Evolutionary conservation across 1,284 basidiomycete species (phyloP), one percentile per base, ranked within the genome.

Genomic region (Apiotrichum mycotoxinovorans): DNA sequence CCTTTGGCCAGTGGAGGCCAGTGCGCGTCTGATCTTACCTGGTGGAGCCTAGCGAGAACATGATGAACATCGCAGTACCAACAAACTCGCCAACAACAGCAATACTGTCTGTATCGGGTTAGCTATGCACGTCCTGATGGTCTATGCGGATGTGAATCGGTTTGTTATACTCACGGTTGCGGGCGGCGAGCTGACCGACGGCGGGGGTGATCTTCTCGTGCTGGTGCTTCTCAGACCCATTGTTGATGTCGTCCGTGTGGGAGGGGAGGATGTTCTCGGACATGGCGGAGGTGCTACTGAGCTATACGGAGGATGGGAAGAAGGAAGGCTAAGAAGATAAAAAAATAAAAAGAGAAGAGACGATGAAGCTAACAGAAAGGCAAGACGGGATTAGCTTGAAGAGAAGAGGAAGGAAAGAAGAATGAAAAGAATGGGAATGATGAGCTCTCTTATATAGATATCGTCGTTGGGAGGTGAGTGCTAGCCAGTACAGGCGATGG

Each of bases 1-100:
- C n/a, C 9, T 44, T 14, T 54, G 51, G 22, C 41, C 17, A 34
- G 37, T 42, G 23, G 56, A 55, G n/a, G 44, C n/a, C 26, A 7
- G 37, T 25, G 20, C 18, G 20, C n/a, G n/a, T n/a, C n/a, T n/a
- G n/a, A n/a, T 63, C 67, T 66, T 50, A 74, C 72, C 72, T 76
- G 48, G 76, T 77, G 3, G 73, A 76, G 14, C 73, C 76, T 30
- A 76, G 61, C 34, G 76, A 71, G 56, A 78, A 72, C 57, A 77
- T 71, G 56, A 79, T 67, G 66, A 79, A 79, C 37, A 80, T 63
- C 33, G 76, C 73, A 1, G 80, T 80, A 20, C 79, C 80, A 33
- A 79, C 75, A 48, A 75, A 80, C 63, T 81, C 80, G 54, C 79
- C 78, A 11, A 79, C 59, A 60, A 77, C 75, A 22, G 79, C 79